A percentile compares a stretch with the other conserved stretches of the same genome.
These are phyloP conservation scores for Caryopteris hybrid DNA, from an alignment of 305 asterid genomes.

Conservation along the genomic window DNA sequence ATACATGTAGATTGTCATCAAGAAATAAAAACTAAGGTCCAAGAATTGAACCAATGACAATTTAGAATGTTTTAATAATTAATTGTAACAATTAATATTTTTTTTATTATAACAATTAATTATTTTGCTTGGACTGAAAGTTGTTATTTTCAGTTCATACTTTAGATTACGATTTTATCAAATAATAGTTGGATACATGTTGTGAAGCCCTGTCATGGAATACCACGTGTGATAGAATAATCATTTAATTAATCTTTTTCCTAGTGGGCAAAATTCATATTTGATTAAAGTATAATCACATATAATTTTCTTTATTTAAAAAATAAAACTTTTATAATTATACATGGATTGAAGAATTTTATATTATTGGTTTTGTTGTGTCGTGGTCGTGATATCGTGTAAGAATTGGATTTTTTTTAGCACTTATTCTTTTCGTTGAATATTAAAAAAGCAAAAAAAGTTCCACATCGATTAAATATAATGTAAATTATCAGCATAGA, in stretches of 20 bases:
- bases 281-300: conserved; percentile 21
- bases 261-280: neutral
- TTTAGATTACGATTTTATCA: conserved; percentile 25
- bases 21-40: neutral
- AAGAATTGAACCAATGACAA: neutral
- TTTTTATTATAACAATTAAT: too few species aligned
- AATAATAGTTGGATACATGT: neutral
- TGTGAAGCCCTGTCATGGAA: neutral
- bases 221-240: conserved; percentile 22
- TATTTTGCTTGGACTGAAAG: conserved; percentile 19
- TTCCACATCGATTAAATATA: too few species aligned
- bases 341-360: too few species aligned
- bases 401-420: too few species aligned
- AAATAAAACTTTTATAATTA: too few species aligned
- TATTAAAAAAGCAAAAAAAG: too few species aligned
- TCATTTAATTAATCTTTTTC: neutral
- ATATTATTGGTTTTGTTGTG: too few species aligned
- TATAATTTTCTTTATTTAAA: neutral
- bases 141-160: conserved; percentile 8
- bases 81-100: too few species aligned
- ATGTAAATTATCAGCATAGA: too few species aligned
- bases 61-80: neutral
- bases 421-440: too few species aligned
- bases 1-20: too few species aligned
- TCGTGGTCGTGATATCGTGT: too few species aligned